These are phyloP conservation scores for Iberis amara DNA, from an alignment of 441 rosid species.

Conservation along the genomic window DNA sequence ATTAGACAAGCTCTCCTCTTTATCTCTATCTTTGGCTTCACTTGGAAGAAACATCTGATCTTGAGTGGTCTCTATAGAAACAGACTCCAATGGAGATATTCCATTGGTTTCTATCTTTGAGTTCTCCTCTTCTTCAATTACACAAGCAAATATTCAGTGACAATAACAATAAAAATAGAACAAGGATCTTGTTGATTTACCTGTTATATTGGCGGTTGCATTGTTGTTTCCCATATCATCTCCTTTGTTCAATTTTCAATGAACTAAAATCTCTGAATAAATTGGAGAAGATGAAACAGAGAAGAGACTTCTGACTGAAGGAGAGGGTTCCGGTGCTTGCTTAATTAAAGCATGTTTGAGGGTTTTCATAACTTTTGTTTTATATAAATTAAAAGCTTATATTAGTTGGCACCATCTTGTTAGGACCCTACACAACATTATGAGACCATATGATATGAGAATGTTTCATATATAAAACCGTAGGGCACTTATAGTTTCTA, in stretches of 20 bases:
- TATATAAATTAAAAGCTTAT: constrained; percentile 14
- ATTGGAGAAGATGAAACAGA: constrained; percentile 4
- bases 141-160: constrained; percentile 1
- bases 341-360: constrained; percentile 21
- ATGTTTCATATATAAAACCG: constrained; percentile 12
- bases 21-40: constrained; percentile 19
- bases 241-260: constrained; percentile 36
- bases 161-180: not conserved
- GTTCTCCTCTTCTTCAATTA: constrained; percentile 32
- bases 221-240: constrained; percentile 86
- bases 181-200: not conserved
- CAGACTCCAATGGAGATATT: constrained; percentile 6
- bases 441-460: constrained; percentile 29
- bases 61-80: constrained; percentile 12
- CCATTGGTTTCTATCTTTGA: constrained; percentile 20
- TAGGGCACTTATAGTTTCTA: not conserved
- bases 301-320: constrained; percentile 1
- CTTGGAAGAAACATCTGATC: constrained; percentile 23
- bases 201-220: constrained; percentile 49
- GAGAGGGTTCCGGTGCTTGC: not conserved
- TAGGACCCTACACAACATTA: constrained; percentile 27
- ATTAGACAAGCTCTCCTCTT: constrained; percentile 10
- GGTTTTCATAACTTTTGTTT: constrained; percentile 2
- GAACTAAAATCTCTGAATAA: constrained; percentile 6
- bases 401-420: constrained; percentile 29